Evolutionary conservation across 495 filamentous ascomycete genomes (phyloP), one percentile per base, ranked within the genome.

Genomic region (Aeminium ludgeri): DNA sequence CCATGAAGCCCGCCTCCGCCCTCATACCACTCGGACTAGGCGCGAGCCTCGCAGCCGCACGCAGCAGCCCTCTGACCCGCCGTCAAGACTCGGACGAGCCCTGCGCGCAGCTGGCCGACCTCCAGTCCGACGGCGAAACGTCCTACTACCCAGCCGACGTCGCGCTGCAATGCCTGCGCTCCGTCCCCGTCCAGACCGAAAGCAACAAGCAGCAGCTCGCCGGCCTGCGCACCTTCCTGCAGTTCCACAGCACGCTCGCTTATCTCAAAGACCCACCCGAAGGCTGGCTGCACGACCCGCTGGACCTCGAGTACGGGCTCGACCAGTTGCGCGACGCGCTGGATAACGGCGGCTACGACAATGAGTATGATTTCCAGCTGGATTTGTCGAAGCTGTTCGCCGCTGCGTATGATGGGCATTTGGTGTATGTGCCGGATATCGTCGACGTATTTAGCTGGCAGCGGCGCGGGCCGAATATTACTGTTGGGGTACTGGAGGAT

Each of bases 291-390:
- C 53, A 59, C 23, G 54, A 59, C 1, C 33, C 57, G 3, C 53
- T 61, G 7, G 66, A 69, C 36, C 52, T 69, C 34, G 30, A 58
- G 10, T 59, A 46, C n/a, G 54, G 52, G 1, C 48, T 67, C 3
- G 57, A 63, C 39, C 43, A 47, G 5, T 62, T 68, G 38, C 31
- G 44, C 7, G 38, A 37, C 5, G 58, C 32, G 3, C 35, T 41
- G 10, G 8, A 35, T 5, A 11, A 13, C 15, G 32, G 40, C 7
- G 46, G 38, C 10, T 73, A 60, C 43, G 51, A 43, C 12, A 68
- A 57, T 35, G 67, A 73, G 44, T 71, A 63, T 40, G 64, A 72
- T 4, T 69, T 72, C 46, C 66, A 70, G 18, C 33, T 61, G 7
- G 63, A 63, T 7, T 54, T 72, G 12, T 45, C 50, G 18, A 39